phyloP scores from a whole-genome alignment of 2,329 filamentous ascomycete genomes.

The Falciphora oryzae region DNA sequence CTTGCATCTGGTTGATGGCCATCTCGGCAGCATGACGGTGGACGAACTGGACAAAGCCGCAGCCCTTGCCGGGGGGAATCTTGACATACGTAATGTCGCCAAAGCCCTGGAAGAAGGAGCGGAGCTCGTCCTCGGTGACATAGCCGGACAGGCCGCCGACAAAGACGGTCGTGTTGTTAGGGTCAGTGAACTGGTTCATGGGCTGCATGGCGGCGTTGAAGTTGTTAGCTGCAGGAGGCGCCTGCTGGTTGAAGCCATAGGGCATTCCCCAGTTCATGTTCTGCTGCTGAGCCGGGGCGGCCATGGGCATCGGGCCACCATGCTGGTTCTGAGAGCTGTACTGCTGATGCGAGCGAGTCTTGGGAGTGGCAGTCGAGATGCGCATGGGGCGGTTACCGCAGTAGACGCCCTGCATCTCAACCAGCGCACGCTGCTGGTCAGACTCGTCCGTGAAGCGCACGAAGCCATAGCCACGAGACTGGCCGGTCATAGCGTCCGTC shows the following conservation, averaged over 20 bases:
- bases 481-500: slow-evolving; percentile 96
- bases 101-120: slow-evolving; percentile 99
- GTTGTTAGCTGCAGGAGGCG: slow-evolving; percentile 17
- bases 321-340: slow-evolving; percentile 26
- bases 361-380: slow-evolving; percentile 94
- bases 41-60: slow-evolving; percentile 97
- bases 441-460: slow-evolving; percentile 94
- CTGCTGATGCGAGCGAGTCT: slow-evolving; percentile 61
- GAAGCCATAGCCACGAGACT: slow-evolving; percentile 96
- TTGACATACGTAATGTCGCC: slow-evolving; percentile 99
- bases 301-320: slow-evolving; percentile 27
- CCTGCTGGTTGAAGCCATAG: slow-evolving; percentile 19
- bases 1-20: slow-evolving; percentile 99
- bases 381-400: slow-evolving; percentile 98
- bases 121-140: slow-evolving; percentile 98
- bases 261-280: slow-evolving; percentile 34
- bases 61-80: slow-evolving; percentile 98
- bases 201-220: slow-evolving; percentile 24
- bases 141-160: slow-evolving; percentile 96
- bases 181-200: slow-evolving; percentile 99
- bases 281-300: slow-evolving; percentile 36
- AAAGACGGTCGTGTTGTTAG: slow-evolving; percentile 99
- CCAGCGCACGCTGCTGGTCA: slow-evolving; percentile 91
- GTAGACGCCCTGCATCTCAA: slow-evolving; percentile 99
- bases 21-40: slow-evolving; percentile 98